Base-by-base conservation (phyloP, 2,329 filamentous ascomycete genomes). In the Colletotrichum sp. region DNA sequence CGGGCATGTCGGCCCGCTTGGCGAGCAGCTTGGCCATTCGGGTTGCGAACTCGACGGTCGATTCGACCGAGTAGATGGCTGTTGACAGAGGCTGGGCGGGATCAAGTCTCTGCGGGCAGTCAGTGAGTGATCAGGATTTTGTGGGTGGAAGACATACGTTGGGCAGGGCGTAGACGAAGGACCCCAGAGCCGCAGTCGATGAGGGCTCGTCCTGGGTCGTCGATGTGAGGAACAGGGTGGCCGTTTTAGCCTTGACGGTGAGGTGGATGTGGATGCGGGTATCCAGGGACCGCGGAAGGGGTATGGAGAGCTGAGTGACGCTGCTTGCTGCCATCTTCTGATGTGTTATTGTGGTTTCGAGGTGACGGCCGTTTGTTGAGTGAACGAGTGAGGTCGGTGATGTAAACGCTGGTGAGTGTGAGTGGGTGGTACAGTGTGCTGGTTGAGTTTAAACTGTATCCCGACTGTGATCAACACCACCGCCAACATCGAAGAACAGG, bases 111-210 rank as follows among this genome's bases (percentile, higher is more conserved):
- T 91, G 80, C n/a, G 7, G 36, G 13, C 28, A 7, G 18, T 49
- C 18, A 24, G 67, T 28, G 15, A 4, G 30, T 44, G n/a, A 3
- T 8, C 62, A 16, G 15, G 39, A n/a, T 8, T 16, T 52, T 76
- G 63, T 76, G 67, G 26, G n/a, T 16, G 6, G 26, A 36, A n/a
- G 24, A 64, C 87, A 80, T 87, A 98, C 97, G 86, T 98, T 94
- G 18, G 97, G 96, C 83, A 99, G 91, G 4, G 96, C 95, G 83
- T 98, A 99, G 62, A 99, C 95, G 82, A 99, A 96, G 66, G 95
- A 98, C 5, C 97, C 96, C 85, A 99, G 90, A 66, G 90, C 87
- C 55, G 90, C 87, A 9, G 88, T 83, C 10, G 85, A 82, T 15
- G 86, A 86, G n/a, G 85, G 83, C 57, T 92, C 89, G 68, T 91